These are phyloP conservation scores for Ramaria rubella DNA, from an alignment of 768 basidiomycete species.

Conservation along the genomic window DNA sequence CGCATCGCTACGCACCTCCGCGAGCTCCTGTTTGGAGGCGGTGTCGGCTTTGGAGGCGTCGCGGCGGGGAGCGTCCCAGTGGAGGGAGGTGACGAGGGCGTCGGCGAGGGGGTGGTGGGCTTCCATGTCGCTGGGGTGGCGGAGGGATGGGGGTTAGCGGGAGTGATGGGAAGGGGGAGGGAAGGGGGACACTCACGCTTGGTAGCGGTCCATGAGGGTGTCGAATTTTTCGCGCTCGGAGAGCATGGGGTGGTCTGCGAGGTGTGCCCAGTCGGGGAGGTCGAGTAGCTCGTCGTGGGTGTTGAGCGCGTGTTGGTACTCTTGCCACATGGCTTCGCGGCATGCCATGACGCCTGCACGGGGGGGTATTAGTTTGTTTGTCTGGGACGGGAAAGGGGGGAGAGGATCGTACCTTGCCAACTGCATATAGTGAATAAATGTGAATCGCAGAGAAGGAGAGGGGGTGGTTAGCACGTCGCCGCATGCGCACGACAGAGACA, in stretches of 20 bases:
- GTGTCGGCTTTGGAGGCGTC: neutral
- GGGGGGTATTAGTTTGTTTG: neutral
- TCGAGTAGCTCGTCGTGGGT: neutral
- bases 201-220: neutral
- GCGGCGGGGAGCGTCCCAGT: neutral
- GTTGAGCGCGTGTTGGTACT: conserved; percentile 17
- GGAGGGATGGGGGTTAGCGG: neutral
- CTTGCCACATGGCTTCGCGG: conserved; percentile 75
- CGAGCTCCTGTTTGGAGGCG: neutral
- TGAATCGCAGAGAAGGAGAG: no score
- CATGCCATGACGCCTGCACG: conserved; percentile 45
- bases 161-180: neutral
- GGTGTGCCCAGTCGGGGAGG: neutral
- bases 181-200: neutral
- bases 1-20: neutral
- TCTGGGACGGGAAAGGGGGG: no score
- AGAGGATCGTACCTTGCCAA: neutral
- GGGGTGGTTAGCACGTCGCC: neutral
- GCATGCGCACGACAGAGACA: neutral
- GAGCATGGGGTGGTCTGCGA: neutral
- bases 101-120: neutral
- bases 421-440: neutral
- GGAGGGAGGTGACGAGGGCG: neutral
- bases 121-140: neutral
- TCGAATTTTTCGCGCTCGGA: neutral